Evolutionary conservation across 345 rosid genomes (phyloP).

Genomic region (Eutrema heterophyllum): DNA sequence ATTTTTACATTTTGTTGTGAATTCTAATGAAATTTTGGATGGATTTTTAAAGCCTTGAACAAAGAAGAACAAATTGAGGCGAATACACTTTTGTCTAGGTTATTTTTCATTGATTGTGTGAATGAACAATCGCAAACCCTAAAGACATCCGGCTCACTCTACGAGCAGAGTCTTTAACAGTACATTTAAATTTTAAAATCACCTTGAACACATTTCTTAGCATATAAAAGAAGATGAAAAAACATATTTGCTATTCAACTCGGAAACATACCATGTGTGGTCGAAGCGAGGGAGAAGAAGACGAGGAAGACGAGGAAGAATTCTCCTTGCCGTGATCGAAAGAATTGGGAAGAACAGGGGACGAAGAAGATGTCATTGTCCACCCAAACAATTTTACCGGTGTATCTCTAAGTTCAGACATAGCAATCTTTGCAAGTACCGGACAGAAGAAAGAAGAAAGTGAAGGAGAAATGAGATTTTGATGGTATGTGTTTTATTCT

Average conservation of each 20-base stretch:
- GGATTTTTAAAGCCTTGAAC: too few relatives aligned
- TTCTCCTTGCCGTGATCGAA: neutral
- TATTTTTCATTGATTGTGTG: too few relatives aligned
- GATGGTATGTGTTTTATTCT: conserved; percentile 10
- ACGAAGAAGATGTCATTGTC: conserved; percentile 16
- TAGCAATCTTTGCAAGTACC: neutral
- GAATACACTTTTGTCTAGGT: too few relatives aligned
- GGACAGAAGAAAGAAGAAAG: neutral
- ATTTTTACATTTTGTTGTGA: neutral
- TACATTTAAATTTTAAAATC: too few relatives aligned
- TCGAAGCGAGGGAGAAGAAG: conserved; percentile 3
- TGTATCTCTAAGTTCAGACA: conserved; percentile 15
- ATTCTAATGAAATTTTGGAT: too few relatives aligned
- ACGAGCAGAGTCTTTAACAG: too few relatives aligned
- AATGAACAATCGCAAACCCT: too few relatives aligned
- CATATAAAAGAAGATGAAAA: neutral
- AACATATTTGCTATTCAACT: neutral
- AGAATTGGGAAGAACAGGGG: neutral
- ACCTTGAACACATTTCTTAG: too few relatives aligned
- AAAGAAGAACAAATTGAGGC: too few relatives aligned
- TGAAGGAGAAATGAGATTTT: neutral
- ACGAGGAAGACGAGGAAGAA: conserved; percentile 15
- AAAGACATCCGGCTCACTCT: too few relatives aligned
- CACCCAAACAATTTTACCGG: conserved; percentile 23
- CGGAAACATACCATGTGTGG: conserved; percentile 24